Evolutionary conservation across 75 land plant genomes (phyloP).

Genomic region (Pseudotsuga menziesii): DNA sequence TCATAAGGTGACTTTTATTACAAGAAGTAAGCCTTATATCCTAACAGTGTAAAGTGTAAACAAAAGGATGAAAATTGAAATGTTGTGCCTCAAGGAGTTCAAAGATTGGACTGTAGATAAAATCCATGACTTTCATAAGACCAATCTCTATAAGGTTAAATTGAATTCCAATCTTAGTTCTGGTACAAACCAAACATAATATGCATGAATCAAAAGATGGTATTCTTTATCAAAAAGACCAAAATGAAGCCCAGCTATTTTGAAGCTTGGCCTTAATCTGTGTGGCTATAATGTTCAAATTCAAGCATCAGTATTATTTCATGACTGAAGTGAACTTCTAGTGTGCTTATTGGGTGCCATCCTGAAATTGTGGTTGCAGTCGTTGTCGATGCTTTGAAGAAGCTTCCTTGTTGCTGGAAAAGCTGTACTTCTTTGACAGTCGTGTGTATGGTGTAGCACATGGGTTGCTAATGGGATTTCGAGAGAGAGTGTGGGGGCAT

Average conservation of each 20-base stretch:
- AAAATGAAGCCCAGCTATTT: neutral
- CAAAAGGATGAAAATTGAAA: neutral
- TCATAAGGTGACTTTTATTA: too few species aligned
- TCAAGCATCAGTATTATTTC: neutral
- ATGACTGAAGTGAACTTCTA: neutral
- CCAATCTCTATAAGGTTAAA: neutral
- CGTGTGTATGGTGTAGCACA: constrained; percentile 91
- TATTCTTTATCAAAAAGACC: neutral
- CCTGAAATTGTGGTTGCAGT: constrained; percentile 36
- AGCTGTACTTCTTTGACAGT: constrained; percentile 80
- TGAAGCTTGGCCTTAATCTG: neutral
- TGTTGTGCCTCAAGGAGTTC: neutral
- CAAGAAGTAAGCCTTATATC: neutral
- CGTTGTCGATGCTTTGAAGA: constrained; percentile 95
- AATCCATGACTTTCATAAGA: neutral
- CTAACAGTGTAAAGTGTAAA: neutral
- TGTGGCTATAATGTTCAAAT: neutral
- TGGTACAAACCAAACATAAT: neutral
- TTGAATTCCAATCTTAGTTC: neutral
- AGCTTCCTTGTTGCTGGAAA: constrained; percentile 79
- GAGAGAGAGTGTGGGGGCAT: constrained; percentile 62
- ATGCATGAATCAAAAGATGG: neutral
- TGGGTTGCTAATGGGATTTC: constrained; percentile 80
- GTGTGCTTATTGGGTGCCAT: neutral
- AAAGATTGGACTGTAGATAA: neutral